Percentiles rank a stretch among this genome's conserved stretches.
Evolutionary conservation across 176 grass and related monocot genomes (phyloP).

Genomic region (Cenchrus fungigraminus): DNA sequence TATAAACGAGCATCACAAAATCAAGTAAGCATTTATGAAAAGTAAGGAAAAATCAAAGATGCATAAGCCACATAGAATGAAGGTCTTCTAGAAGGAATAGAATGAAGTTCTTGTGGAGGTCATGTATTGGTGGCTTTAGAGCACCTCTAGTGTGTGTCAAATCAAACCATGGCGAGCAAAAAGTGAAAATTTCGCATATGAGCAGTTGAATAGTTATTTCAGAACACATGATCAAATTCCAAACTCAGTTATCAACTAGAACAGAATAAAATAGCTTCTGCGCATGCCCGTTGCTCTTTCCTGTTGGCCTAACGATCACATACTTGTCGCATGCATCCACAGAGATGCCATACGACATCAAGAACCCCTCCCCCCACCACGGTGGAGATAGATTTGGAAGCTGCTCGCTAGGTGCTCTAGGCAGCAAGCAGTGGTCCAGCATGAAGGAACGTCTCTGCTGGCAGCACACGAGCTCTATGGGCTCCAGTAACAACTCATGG

Average conservation of each 20-base stretch:
- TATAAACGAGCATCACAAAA: not conserved
- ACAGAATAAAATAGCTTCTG: not conserved
- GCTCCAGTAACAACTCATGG: not conserved
- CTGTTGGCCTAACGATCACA: not conserved
- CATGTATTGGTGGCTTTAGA: not conserved
- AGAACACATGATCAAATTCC: not conserved
- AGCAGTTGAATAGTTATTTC: not conserved
- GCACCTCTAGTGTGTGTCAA: not conserved
- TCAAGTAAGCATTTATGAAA: not conserved
- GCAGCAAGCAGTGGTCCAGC: not conserved
- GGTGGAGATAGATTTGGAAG: not conserved
- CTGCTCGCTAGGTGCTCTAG: not conserved
- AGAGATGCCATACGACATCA: not conserved
- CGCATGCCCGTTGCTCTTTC: not conserved
- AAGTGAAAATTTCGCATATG: not conserved
- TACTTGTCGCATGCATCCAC: not conserved
- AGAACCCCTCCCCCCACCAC: not conserved
- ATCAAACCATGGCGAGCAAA: not conserved
- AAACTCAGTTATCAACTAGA: not conserved
- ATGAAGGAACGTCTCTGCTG: not conserved
- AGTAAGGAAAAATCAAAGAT: not conserved
- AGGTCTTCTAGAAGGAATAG: not conserved
- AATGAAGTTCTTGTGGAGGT: not conserved
- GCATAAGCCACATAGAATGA: not conserved
- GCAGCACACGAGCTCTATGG: not conserved